Evolutionary conservation across 352 stramenopile genomes (phyloP), one percentile per base, ranked within the genome.

Genomic region (Phytophthora pinifolia): DNA sequence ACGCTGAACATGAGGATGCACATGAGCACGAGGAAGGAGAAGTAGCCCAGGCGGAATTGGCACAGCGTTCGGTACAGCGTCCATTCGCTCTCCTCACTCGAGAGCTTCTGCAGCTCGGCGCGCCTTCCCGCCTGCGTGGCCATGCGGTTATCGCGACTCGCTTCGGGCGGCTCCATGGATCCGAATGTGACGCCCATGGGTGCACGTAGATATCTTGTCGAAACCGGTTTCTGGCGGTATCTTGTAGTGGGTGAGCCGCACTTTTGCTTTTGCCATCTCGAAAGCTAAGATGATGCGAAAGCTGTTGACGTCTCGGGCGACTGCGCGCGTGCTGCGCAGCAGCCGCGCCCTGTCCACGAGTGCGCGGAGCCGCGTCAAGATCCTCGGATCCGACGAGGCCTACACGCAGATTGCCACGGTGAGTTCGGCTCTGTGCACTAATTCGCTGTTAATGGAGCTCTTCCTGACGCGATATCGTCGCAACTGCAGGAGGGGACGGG

Each of bases 1-100:
- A 95, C 89, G 34, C 81, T 92, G 61, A 95, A 95, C 74, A 94
- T 93, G 68, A 95, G 74, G 59, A 95, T 91, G 59, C 86, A 85
- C 78, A 95, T 89, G 55, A 92, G 79, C 62, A 95, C 86, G 29
- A 95, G 67, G 61, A 95, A 94, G 32, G 86, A 79, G 56, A 95
- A 87, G 68, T 94, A 95, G 47, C 83, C 83, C n/a, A 95, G 70
- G 1, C 86, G 79, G 62, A 95, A 92, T 62, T 93, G 81, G 62
- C 83, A 94, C 34, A 86, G 54, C 35, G 70, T 70, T 60, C 83
- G 83, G 65, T 95, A 94, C 55, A 87, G 74, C 22, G 72, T 65
- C 85, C 85, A 93, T 57, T 79, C 76, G 49, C 62, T 57, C 39
- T 86, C 68, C 25, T 73, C 73, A 22, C 68, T 76, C 33, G 77